A percentile compares a stretch with the other conserved stretches of the same genome.
phyloP scores from a whole-genome alignment of 345 rosid species.

The Schrenkiella parvula region DNA sequence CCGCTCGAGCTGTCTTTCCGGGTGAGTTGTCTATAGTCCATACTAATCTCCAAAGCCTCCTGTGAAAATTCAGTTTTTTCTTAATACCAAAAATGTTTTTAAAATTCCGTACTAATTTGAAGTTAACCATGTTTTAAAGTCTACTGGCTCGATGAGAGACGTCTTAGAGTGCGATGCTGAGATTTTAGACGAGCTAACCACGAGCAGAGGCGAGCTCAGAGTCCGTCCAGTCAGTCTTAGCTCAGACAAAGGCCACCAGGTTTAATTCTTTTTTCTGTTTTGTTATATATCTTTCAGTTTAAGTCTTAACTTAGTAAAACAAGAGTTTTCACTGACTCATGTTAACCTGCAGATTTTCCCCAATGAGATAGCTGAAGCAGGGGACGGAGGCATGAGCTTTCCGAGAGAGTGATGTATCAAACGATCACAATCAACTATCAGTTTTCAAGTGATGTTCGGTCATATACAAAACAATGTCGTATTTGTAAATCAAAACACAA shows the following conservation, averaged over 20 bases:
- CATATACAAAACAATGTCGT: background rate
- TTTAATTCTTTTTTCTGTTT: too few species aligned
- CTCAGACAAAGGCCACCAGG: conserved; percentile 24
- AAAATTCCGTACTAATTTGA: background rate
- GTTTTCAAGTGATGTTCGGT: background rate
- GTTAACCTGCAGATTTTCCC: conserved; percentile 18
- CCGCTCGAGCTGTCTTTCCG: conserved; percentile 15
- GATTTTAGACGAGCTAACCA: conserved; percentile 66
- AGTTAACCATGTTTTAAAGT: background rate
- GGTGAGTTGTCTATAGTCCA: conserved; percentile 11
- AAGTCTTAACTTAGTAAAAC: background rate
- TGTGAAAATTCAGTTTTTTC: too few species aligned
- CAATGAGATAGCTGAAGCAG: background rate
- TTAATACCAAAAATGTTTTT: too few species aligned
- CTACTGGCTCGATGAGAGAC: background rate
- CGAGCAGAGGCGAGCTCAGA: conserved; percentile 72
- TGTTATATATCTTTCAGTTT: background rate
- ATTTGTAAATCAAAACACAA: background rate
- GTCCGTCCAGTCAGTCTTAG: conserved; percentile 41
- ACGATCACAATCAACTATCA: background rate
- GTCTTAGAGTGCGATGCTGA: conserved; percentile 33
- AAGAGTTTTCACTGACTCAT: background rate
- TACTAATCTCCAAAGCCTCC: too few species aligned
- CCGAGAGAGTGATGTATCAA: background rate
- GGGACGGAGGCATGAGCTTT: background rate